Percentiles rank a stretch among this genome's conserved stretches.
Conservation (phyloP, 805 yeast species). For the Phaffomyces antillensis region DNA sequence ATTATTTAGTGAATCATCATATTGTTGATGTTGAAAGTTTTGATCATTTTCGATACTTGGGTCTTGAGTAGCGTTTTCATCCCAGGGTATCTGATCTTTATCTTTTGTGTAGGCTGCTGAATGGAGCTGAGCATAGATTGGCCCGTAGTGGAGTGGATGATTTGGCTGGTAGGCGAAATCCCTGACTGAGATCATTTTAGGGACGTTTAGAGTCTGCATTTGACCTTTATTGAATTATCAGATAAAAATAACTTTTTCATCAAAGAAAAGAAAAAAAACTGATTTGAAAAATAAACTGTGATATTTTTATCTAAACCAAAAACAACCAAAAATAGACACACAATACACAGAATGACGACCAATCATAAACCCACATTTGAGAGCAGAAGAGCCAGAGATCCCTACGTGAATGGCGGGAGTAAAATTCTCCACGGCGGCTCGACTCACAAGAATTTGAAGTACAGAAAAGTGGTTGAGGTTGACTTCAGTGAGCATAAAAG, state of each 20-base stretch:
- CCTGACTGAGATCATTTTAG: conserved; percentile 37
- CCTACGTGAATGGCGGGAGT: conserved; percentile 17
- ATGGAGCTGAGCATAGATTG: conserved; percentile 23
- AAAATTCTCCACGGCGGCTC: conserved; percentile 25
- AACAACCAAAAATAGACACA: no score
- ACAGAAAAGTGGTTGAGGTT: conserved; percentile 22
- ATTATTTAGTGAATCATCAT: conserved; percentile 2
- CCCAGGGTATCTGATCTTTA: conserved; percentile 4
- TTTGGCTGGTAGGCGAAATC: conserved; percentile 76
- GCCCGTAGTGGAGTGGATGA: conserved; percentile 70
- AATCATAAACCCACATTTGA: conserved; percentile 68
- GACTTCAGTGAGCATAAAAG: conserved; percentile 8
- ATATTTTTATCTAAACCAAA: no score
- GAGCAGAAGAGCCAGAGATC: conserved; percentile 46
- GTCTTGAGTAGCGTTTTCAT: conserved; percentile 11
- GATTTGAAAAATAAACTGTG: no score
- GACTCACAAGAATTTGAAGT: conserved; percentile 48
- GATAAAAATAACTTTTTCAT: neutral
- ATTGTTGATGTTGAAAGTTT: conserved; percentile 13
- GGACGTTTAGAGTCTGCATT: conserved; percentile 7
- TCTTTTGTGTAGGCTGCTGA: conserved; percentile 8
- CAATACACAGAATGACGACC: conserved; percentile 45
- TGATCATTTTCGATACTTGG: conserved; percentile 14
- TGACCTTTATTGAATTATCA: neutral
- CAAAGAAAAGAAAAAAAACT: neutral